Base-by-base conservation (phyloP, 495 filamentous ascomycete species). In the Neurospora africana region DNA sequence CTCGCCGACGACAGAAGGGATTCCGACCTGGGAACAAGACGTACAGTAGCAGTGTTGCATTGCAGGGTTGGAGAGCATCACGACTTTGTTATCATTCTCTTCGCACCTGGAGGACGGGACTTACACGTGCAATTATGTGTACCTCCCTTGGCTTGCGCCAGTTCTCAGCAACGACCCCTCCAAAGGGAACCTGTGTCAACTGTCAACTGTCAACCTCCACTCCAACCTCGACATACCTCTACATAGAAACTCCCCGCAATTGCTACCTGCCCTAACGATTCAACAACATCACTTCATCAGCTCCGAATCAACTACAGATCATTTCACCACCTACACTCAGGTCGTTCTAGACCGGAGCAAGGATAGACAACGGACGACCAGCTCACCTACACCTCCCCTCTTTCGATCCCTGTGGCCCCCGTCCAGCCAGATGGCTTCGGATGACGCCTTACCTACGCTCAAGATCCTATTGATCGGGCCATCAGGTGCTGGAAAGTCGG, bases 401-500 rank as follows among this genome's bases (percentile, higher is more conserved):
- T 0, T 44, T 53, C 19, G 23, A 37, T 19, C 11, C 72, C 5
- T 17, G 2, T 71, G 17, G 13, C 30, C 21, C 53, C 53, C 53
- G 53, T 35, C 53, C 53, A 65, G 53, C 47, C 69, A 70, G 68
- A 84, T 84, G 78, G 81, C 79, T 37, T 85, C 84, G 41, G 84
- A 87, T 73, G 85, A 87, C 68, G 76, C 79, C 21, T 74, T 86
- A 23, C 82, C 85, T 61, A 82, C 83, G 40, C 80, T 88, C 70
- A 87, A 87, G 82, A 79, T 88, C 61, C 72, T 88, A 71, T 76
- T 87, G 73, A 85, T 87, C 77, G 86, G 86, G 35, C 83, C 85
- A 35, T 87, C 85, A 43, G 84, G 84, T 65, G 85, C 82, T 27
- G 86, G 86, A 68, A 88, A 88, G 78, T 84, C 84, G 37, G 85